Evolutionary conservation across 2,329 filamentous ascomycete species (phyloP).

Genomic region (Neonectria punicea): DNA sequence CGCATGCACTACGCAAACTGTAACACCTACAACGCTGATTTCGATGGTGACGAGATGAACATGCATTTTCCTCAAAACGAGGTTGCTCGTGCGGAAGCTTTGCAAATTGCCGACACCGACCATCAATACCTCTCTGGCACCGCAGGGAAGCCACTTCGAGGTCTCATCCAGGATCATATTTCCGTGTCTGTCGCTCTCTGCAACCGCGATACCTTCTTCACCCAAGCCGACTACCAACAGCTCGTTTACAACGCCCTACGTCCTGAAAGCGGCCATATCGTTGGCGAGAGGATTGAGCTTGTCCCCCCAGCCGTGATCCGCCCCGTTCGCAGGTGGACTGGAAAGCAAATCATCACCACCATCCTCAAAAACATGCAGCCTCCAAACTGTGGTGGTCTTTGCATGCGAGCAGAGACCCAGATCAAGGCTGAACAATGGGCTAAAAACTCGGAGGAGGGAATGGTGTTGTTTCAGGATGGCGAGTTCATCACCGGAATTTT

Average conservation of each 20-base stretch:
- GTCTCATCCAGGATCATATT: slow-evolving; percentile 98
- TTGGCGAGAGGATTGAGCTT: slow-evolving; percentile 82
- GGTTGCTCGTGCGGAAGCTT: slow-evolving; percentile 89
- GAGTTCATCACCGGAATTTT: slow-evolving; percentile 91
- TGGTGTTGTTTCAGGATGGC: slow-evolving; percentile 85
- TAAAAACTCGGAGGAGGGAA: slow-evolving; percentile 77
- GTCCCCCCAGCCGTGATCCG: slow-evolving; percentile 85
- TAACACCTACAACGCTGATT: slow-evolving; percentile 99
- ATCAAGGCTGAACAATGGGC: slow-evolving; percentile 86
- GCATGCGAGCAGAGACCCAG: slow-evolving; percentile 81
- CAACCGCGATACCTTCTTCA: slow-evolving; percentile 91
- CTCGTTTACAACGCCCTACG: slow-evolving; percentile 91
- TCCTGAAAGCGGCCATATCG: slow-evolving; percentile 89
- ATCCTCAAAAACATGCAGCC: slow-evolving; percentile 93
- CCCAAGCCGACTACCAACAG: slow-evolving; percentile 88
- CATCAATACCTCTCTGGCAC: slow-evolving; percentile 97
- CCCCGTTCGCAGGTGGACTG: slow-evolving; percentile 87
- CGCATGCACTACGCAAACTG: slow-evolving; percentile 99
- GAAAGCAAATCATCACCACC: slow-evolving; percentile 94
- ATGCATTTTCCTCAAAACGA: slow-evolving; percentile 99
- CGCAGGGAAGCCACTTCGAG: slow-evolving; percentile 90
- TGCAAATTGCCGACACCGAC: slow-evolving; percentile 94
- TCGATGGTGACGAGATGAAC: slow-evolving; percentile 99
- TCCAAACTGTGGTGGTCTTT: slow-evolving; percentile 77
- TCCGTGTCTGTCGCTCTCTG: slow-evolving; percentile 93